Evolutionary conservation across 192 early-diverging fungal species (phyloP), one percentile per base, ranked within the genome.

Genomic region (Umbelopsis ramanniana): DNA sequence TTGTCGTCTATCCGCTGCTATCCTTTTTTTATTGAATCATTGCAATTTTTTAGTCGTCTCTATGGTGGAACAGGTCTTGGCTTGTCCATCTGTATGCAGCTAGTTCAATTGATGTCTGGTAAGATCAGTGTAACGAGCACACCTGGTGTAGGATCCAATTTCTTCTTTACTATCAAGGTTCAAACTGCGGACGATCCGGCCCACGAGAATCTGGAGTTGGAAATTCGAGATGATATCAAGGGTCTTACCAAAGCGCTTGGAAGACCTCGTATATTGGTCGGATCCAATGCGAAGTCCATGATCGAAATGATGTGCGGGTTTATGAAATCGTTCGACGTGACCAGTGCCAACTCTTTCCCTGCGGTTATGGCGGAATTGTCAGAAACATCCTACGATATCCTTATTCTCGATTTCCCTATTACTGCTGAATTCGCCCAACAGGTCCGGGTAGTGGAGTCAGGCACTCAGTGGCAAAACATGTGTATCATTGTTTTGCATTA

Each of bases 11-110:
- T 22, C 5, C 53, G n/a, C n/a, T n/a, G n/a, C n/a, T n/a, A n/a
- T 67, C 37, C 40, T 19, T 24, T 6, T n/a, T 55, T 69, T 11
- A n/a, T n/a, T n/a, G n/a, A n/a, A n/a, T n/a, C n/a, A n/a, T n/a
- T n/a, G n/a, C 29, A 6, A 52, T 17, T 33, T 33, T 38, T 8
- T 46, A 74, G 69, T n/a, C 89, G 88, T 72, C 83, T 86, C 19
- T 90, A 86, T 79, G 87, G 86, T 26, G 87, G 87, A 19, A 89
- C 87, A 15, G 88, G 87, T 21, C 72, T 90, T n/a, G 88, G 88
- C 0, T 73, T 91, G 24, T 85, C 86, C 12, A 89, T 90, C 53
- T 87, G 84, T 52, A 70, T 82, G 9, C 83, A 86, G 45, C 77
- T 91, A 12, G 87, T 88, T 21, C 83, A 85, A 45, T 66, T 90